Base-by-base conservation (phyloP, 1,139 yeast genomes). In the Candida glucosophila region DNA sequence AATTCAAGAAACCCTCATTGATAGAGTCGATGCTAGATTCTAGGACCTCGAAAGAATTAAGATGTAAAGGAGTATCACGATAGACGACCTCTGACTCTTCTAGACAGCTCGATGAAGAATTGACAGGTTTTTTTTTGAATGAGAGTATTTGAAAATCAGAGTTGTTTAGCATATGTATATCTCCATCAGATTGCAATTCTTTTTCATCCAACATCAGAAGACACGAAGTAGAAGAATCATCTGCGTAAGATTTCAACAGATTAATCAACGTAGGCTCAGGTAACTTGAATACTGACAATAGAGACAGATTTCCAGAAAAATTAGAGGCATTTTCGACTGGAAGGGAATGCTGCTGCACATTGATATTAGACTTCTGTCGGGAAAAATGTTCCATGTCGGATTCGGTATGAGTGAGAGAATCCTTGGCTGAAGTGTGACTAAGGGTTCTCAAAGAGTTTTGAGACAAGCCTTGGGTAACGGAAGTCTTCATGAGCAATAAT, bases 1-100 rank as follows among this genome's bases (percentile, higher is more conserved):
- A 54, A 41, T 79, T 80, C 14, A 82, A 51, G 15, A 86, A 74
- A 2, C 78, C 75, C 39, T 78, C 86, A 44, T 81, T 81, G 20
- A 73, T 52, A 1, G 59, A 53, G 0, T 70, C 61, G 33, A 70
- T 68, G 1, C 81, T 62, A 36, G 79, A 88, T 43, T 81, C 92
- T 27, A 82, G 58, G 29, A 81, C 51, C 40, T 80, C 90, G 50
- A 76, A 79, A 30, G 69, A 62, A 22, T 53, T 51, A 22, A 63
- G 40, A 23, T 47, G 43, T 33, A 61, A 60, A 10, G 10, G 30
- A 29, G 26, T 33, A 30, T n/a, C 32, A 24, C 15, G 24, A n/a
- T n/a, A n/a, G n/a, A n/a, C n/a, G n/a, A n/a, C n/a, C n/a, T n/a
- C n/a, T n/a, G n/a, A n/a, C n/a, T n/a, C n/a, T n/a, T n/a, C n/a